Base-by-base conservation (phyloP, 1,139 yeast genomes). In the Taphrina deformans region DNA sequence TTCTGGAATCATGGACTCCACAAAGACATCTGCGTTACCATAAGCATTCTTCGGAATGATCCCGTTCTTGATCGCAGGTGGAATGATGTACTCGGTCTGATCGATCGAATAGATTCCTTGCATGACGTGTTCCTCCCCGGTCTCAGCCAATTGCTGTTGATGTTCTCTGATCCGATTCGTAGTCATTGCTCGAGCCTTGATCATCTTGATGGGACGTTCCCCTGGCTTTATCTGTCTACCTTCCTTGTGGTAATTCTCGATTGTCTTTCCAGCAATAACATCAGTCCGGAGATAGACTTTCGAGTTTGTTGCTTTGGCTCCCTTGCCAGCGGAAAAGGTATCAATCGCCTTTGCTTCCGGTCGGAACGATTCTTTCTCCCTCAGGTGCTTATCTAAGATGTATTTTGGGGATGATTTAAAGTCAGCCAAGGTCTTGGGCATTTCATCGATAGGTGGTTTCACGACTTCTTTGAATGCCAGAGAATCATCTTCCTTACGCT, bases 351-450 rank as follows among this genome's bases (percentile, higher is more conserved):
- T 41, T 55, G 86, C 87, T 68, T 81, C 84, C 0, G 93, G 90
- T 63, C 81, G 79, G 6, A 93, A 77, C 1, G 91, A 81, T 72
- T 93, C 97, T 72, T 86, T 87, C 66, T 82, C 82, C 65, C 82
- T 80, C 40, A 93, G 74, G 70, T 90, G 96, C 1, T 84, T 80
- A 72, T 89, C 96, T 10, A 93, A 74, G 21, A 69, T 67, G 74
- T 86, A 92, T 12, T 85, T 75, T 0, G 99, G 99, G 74, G 95
- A 99, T 62, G 86, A 86, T 67, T 85, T 87, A 73, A 92, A 89
- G 69, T 91, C 97, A 56, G 85, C 86, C 26, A 90, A 77, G 70
- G 84, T 88, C 65, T 86, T 85, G 0, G 99, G 99, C 82, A 92
- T 85, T 0, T 96, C 96, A 72, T 93, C 99, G 24, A 82, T 79